Percentiles rank a stretch among this genome's conserved stretches.
phyloP scores from a whole-genome alignment of 805 yeast genomes.

The Metschnikowia proteae region DNA sequence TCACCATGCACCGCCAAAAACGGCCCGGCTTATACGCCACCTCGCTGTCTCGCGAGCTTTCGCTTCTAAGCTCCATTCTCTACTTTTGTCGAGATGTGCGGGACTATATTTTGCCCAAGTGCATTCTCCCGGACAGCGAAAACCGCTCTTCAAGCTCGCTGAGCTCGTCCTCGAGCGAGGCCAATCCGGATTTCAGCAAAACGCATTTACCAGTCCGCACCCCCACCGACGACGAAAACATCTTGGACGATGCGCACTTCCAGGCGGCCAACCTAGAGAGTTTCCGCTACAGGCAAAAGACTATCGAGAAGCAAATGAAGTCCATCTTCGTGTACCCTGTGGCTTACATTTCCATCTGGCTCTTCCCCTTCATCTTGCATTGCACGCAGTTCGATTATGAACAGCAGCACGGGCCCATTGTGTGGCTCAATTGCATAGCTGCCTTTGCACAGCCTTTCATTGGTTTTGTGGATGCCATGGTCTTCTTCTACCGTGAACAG shows the following conservation, averaged over 20 bases:
- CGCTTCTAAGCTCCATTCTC: conserved; percentile 31
- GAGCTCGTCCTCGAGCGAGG: conserved; percentile 6
- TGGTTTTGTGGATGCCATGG: conserved; percentile 72
- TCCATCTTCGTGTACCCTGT: conserved; percentile 80
- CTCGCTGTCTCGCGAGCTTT: conserved; percentile 22
- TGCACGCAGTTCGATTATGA: conserved; percentile 52
- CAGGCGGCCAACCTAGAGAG: conserved; percentile 59
- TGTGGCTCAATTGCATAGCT: conserved; percentile 63
- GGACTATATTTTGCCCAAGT: conserved; percentile 26
- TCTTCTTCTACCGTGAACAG: conserved; percentile 70
- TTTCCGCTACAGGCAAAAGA: conserved; percentile 59
- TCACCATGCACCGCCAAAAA: conserved; percentile 25
- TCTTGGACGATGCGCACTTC: conserved; percentile 35
- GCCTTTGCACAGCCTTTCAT: conserved; percentile 78
- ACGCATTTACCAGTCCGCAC: conserved; percentile 4
- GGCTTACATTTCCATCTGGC: conserved; percentile 77
- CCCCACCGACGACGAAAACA: conserved; percentile 19
- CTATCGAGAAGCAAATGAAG: conserved; percentile 73
- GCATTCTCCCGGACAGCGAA: conserved; percentile 26
- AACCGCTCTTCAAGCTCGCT: not conserved
- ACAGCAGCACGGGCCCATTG: conserved; percentile 45
- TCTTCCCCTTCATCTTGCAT: conserved; percentile 70
- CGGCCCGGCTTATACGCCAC: conserved; percentile 11
- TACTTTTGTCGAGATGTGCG: conserved; percentile 25
- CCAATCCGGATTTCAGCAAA: not conserved